Conservation (phyloP, 2,329 filamentous ascomycete species). For the Aspergillus fischeri region DNA sequence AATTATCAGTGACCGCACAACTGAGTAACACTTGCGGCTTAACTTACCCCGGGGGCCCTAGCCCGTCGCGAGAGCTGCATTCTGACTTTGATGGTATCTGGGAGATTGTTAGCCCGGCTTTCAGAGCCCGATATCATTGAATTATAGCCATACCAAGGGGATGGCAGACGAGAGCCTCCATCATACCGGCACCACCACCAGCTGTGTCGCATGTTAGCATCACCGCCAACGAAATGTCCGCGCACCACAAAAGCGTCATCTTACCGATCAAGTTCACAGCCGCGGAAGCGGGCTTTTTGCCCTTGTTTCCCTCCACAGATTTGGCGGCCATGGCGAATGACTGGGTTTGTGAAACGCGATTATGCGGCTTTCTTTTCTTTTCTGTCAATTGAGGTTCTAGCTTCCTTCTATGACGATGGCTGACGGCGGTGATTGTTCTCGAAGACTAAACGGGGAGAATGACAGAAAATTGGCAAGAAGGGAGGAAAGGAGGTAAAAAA, state of each 20-base stretch:
- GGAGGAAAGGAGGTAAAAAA: conserved; percentile 1
- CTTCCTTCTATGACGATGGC: conserved; percentile 1
- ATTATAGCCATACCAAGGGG: conserved; percentile 64
- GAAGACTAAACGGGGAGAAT: background rate
- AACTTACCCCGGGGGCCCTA: conserved; percentile 68
- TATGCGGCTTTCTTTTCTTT: background rate
- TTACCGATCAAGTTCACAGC: conserved; percentile 88
- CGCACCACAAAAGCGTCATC: conserved; percentile 22
- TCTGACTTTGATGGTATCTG: conserved; percentile 96
- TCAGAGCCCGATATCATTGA: background rate
- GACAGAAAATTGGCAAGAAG: conserved; percentile 4
- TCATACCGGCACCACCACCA: conserved; percentile 96
- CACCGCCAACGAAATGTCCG: conserved; percentile 1
- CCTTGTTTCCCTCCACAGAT: conserved; percentile 51
- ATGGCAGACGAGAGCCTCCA: conserved; percentile 96
- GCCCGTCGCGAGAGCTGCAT: conserved; percentile 96
- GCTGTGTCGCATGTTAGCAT: conserved; percentile 51
- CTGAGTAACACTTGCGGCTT: background rate
- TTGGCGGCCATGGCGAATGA: conserved; percentile 55
- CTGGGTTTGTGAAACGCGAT: background rate
- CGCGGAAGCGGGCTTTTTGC: conserved; percentile 75
- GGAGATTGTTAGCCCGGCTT: conserved; percentile 21
- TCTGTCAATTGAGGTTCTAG: conserved; percentile 3
- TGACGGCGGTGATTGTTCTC: background rate
- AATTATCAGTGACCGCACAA: conserved; percentile 9